Evolutionary conservation across 2,329 filamentous ascomycete genomes (phyloP), one percentile per base, ranked within the genome.

Genomic region (Juglanconis juglandina): DNA sequence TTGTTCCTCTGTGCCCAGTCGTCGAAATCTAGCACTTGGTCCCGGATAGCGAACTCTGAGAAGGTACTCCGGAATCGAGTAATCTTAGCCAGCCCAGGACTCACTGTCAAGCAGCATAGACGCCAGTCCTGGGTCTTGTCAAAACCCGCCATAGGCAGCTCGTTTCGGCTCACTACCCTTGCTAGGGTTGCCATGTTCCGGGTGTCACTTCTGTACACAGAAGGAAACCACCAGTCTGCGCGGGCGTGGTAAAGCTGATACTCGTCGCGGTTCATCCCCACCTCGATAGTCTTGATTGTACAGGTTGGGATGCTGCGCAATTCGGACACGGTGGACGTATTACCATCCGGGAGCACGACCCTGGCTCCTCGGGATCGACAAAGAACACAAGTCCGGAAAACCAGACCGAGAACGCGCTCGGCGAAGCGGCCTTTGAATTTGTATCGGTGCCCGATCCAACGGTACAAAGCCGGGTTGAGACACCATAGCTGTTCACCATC

Each of bases 401-500:
- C 44, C 1, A 49, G 53, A 0, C 54, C 54, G 2, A 61, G 32
- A 4, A 58, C 44, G 8, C 24, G 14, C 2, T 37, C 48, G 3
- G 59, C 32, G 34, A 61, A 58, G 2, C 44, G 13, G 3, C 24
- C 34, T 7, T 24, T 13, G 5, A 49, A 61, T 0, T 5, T 34
- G 33, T 35, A 35, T 4, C 48, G 49, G 5, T 61, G 49, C 3
- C 49, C 54, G 1, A 61, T 7, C 53, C 41, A 61, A 5, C 59
- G 44, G 5, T 61, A 61, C 1, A 35, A 34, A 11, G 52, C 48
- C 8, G 59, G 54, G 2, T 53, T 61, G 1, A 60, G 53, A 14
- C 59, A 48, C 59, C 53, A 57, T 2, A 57, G n/a, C 14, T 60
- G 59, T 5, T 53, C 37, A 1, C 59, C 59, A 4, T 33, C 52